Evolutionary conservation across 1,139 yeast genomes (phyloP), one percentile per base, ranked within the genome.

Genomic region (Eremothecium sinecaudum): DNA sequence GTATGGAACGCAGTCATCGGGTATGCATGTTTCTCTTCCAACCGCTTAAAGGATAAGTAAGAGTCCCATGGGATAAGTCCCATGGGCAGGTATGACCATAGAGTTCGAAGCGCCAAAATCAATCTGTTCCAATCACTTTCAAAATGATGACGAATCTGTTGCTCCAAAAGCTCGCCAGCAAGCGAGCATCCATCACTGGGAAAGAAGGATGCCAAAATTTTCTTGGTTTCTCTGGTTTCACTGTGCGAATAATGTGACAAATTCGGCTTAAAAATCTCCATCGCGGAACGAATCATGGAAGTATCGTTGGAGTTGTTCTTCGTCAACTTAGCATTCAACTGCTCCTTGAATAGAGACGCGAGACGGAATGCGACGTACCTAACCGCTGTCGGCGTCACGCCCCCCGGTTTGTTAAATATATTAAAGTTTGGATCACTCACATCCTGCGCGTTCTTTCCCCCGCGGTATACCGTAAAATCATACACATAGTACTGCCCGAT

Each of bases 181-280:
- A 49, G 45, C 3, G 62, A 53, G 35, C 63, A 58, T 2, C 63
- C 63, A 30, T 53, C 54, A 34, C 49, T 53, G 8, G 63, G 63
- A 43, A 58, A 58, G 43, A 57, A 43, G 0, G 40, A 33, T 35
- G 40, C 47, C 18, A 58, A 37, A 11, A 50, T 45, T 5, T 41
- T 39, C 25, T 47, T 51, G 14, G 53, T 52, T 4, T 40, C 42
- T 2, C 32, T 25, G 21, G 50, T 50, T 35, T 57, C 61, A 7
- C 42, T 36, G 20, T 47, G 49, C 24, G 51, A 52, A 29, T 53
- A 57, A 34, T 56, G 60, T 16, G 58, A 57, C 18, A 57, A 32
- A 31, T 55, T 51, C 19, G 61, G 61, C 36, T 55, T 56, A 39
- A 57, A 55, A 12, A 56, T 48, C 35, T 56, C 60, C 37, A 48